phyloP scores from a whole-genome alignment of 805 yeast genomes.

The Scheffersomyces amazonensis region DNA sequence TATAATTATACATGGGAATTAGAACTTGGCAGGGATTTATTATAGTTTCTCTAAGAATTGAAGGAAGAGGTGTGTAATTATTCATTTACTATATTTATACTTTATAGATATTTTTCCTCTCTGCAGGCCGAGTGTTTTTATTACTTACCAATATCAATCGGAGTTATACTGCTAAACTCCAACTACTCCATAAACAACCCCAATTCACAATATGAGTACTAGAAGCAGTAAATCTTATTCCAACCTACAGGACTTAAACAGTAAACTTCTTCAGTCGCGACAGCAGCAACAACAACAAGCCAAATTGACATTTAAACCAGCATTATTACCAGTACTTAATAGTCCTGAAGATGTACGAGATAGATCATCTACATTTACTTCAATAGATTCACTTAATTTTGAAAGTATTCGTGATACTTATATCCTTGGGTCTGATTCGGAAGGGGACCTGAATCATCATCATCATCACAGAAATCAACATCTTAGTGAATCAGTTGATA shows the following conservation, averaged over 20 bases:
- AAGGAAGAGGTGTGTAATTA: too few relatives aligned
- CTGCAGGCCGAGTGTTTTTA: too few relatives aligned
- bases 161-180: too few relatives aligned
- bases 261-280: background rate
- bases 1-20: too few relatives aligned
- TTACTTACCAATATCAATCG: too few relatives aligned
- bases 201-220: too few relatives aligned
- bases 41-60: too few relatives aligned
- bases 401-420: background rate
- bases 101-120: too few relatives aligned
- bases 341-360: background rate
- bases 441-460: background rate
- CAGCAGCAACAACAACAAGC: background rate
- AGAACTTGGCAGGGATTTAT: too few relatives aligned
- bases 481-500: background rate
- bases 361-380: conserved; percentile 7
- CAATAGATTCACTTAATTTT: conserved; percentile 9
- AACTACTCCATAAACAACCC: too few relatives aligned
- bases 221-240: background rate
- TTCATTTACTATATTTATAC: too few relatives aligned
- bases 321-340: background rate
- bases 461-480: background rate
- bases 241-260: background rate
- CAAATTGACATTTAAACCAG: background rate
- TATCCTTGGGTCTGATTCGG: background rate